These are phyloP conservation scores for Phaeosphaeriaceae sp. DNA, from an alignment of 2,329 filamentous ascomycete species.

Conservation along the genomic window DNA sequence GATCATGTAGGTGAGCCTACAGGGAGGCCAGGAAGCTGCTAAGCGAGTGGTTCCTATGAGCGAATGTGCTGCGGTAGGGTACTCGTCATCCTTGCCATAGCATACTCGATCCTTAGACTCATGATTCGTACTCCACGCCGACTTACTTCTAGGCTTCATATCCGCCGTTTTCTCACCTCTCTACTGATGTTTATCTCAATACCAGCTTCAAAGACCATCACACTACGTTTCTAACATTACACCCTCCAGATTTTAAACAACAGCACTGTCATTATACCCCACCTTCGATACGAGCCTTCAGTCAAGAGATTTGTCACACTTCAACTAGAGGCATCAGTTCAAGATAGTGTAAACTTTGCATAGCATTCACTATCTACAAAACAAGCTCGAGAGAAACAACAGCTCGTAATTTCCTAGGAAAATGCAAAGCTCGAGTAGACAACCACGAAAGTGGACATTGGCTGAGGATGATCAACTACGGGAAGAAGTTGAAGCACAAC, in stretches of 20 bases:
- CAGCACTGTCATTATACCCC: too few species aligned
- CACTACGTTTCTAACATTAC: background rate
- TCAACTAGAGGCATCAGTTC: too few species aligned
- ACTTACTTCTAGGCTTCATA: background rate
- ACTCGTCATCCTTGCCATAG: background rate
- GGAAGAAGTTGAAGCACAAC: slow-evolving; percentile 35
- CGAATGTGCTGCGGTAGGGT: slow-evolving; percentile 9
- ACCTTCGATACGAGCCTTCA: too few species aligned
- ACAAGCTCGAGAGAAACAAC: background rate
- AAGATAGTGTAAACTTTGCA: too few species aligned
- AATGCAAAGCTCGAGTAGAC: slow-evolving; percentile 26
- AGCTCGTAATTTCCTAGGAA: background rate
- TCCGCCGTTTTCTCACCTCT: background rate
- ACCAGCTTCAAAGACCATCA: background rate
- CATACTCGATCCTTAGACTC: background rate
- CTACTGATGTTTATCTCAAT: background rate
- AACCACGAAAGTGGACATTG: slow-evolving; percentile 38
- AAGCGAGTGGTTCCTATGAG: slow-evolving; percentile 7
- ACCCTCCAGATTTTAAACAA: too few species aligned
- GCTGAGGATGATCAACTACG: slow-evolving; percentile 34
- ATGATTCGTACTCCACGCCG: slow-evolving; percentile 1
- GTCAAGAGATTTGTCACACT: too few species aligned
- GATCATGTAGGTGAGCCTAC: slow-evolving; percentile 18
- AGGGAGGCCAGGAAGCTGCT: slow-evolving; percentile 24
- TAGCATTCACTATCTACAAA: background rate